phyloP scores from a whole-genome alignment of 768 basidiomycete genomes.

The Russula foetens region DNA sequence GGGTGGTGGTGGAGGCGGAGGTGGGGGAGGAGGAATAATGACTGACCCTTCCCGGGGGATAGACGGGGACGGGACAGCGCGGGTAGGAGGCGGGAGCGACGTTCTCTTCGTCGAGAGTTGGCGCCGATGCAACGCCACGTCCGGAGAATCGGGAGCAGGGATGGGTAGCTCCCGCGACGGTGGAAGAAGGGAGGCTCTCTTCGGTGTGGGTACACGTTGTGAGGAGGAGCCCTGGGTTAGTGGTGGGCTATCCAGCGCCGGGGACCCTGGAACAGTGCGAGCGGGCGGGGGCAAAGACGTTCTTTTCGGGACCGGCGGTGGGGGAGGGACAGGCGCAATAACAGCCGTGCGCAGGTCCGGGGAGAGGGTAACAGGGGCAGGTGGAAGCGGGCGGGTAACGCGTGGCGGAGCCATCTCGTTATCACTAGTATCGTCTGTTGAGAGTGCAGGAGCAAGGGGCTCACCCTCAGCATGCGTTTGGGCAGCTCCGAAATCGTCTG shows the following conservation, averaged over 20 bases:
- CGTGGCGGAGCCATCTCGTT: constrained; percentile 28
- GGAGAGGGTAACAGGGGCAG: constrained; percentile 27
- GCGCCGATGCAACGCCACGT: constrained; percentile 1
- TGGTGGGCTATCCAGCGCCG: not conserved
- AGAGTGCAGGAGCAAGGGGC: constrained; percentile 5
- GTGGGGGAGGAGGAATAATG: not conserved
- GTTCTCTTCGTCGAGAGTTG: constrained; percentile 9
- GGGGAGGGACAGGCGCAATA: not conserved
- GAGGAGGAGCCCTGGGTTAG: not conserved
- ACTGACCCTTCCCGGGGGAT: not conserved
- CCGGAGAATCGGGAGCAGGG: not conserved
- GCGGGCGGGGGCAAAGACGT: constrained; percentile 15
- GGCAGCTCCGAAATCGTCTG: not conserved
- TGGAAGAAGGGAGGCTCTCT: constrained; percentile 11
- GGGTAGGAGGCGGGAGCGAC: constrained; percentile 13
- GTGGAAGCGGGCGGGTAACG: constrained; percentile 27
- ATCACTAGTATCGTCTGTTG: constrained; percentile 21
- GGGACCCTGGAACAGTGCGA: constrained; percentile 4
- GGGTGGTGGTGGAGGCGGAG: not conserved
- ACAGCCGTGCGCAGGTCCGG: constrained; percentile 19
- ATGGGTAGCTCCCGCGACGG: constrained; percentile 1
- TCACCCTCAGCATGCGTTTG: not conserved
- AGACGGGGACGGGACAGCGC: constrained; percentile 8
- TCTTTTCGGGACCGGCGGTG: constrained; percentile 10
- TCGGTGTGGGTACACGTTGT: not conserved